Evolutionary conservation across 1,284 basidiomycete genomes (phyloP), one percentile per base, ranked within the genome.

Genomic region (Boletellus dicymbophilus): DNA sequence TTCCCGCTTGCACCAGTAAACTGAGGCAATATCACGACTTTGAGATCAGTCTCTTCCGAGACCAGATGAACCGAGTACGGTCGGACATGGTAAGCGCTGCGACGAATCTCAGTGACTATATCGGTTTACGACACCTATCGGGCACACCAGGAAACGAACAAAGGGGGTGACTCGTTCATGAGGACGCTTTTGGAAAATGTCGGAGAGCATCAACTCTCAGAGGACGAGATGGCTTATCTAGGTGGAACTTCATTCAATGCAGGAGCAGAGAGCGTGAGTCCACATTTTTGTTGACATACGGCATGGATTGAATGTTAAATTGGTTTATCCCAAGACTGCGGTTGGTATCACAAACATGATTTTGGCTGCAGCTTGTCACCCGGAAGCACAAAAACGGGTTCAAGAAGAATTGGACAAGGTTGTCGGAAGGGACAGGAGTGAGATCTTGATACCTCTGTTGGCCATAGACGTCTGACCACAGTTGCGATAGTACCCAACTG

Each of bases 281-380:
- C 5, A 7, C 42, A 7, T 18, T 21, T 39, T 3, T 8, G 18
- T 22, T 33, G 15, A 34, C 37, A n/a, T 11, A 37, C 9, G 18
- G 3, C 31, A 25, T 13, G 7, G 3, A 12, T 6, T 28, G 2
- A 27, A 43, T 28, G n/a, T n/a, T n/a, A 53, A 9, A 46, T 28
- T 9, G 16, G 16, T 18, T 28, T 21, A 28, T 27, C 30, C n/a
- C 11, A 51, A 78, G 66, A 84, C 77, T 4, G 77, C 80, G 1
- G 74, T 77, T 9, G 84, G 77, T 0, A 80, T 89, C 39, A 79
- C 75, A 33, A 73, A 80, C 38, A 69, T 74, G 23, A 73, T 86
- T 22, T 75, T 89, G 74, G 85, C 86, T 0, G 81, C 87, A 1
- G 84, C 85, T 0, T 74, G 72, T 23, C 77, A 80, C 58, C 84